Evolutionary conservation across 1,139 yeast genomes (phyloP).

Genomic region (Arxiozyma slooffiae): DNA sequence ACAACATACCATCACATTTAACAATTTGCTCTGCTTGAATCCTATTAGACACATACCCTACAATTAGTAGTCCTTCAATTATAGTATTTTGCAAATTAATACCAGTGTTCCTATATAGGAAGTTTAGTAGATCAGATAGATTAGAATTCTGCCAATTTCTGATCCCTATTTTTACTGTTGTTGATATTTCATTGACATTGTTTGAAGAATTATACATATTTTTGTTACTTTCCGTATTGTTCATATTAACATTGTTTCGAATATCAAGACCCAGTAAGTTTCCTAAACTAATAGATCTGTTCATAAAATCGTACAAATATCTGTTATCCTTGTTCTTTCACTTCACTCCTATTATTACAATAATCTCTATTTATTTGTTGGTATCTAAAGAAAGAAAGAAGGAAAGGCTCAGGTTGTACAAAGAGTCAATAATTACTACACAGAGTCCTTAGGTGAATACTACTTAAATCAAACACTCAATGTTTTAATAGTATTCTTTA

Average conservation of each 20-base stretch:
- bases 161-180: constrained; percentile 31
- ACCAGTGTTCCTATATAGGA: constrained; percentile 59
- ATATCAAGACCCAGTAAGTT: not conserved
- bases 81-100: constrained; percentile 45
- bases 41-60: constrained; percentile 47
- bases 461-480: not conserved
- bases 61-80: constrained; percentile 37
- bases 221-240: not conserved
- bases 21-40: constrained; percentile 51
- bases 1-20: constrained; percentile 65
- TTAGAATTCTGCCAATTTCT: constrained; percentile 78
- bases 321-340: not conserved
- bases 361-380: not conserved
- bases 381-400: too few species aligned
- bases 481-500: too few species aligned
- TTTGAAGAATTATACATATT: not conserved
- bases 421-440: not conserved
- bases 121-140: constrained; percentile 55
- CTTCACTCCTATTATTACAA: not conserved
- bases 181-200: not conserved
- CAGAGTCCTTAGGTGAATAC: not conserved
- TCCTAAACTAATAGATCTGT: not conserved
- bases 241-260: not conserved
- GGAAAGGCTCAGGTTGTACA: not conserved
- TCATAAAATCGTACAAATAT: not conserved